Evolutionary conservation across 2,329 filamentous ascomycete genomes (phyloP), one percentile per base, ranked within the genome.

Genomic region (Penicillium vulpinum): DNA sequence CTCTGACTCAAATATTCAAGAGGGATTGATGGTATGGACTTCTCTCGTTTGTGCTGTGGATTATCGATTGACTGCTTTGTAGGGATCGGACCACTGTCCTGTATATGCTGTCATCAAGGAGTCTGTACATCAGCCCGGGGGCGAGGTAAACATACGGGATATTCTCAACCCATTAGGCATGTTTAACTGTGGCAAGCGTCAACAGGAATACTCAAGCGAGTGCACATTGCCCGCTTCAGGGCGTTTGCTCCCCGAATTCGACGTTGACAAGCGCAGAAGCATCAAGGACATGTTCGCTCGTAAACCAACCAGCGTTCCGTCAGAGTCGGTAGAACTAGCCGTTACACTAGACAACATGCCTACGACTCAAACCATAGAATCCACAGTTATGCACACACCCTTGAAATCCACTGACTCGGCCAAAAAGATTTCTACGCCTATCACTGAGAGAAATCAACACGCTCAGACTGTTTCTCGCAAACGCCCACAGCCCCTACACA

Each of bases 31-130:
- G 78, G 81, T 83, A 67, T 41, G 72, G 5, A 55, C 29, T 41
- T 33, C 8, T 8, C 7, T 26, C 43, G 22, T 18, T 18, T 41
- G 11, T 16, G 4, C 16, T n/a, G n/a, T 21, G 45, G 40, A 28
- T 18, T 18, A 29, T 44, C 73, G 61, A 73, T 50, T 35, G 15
- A 46, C 16, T 11, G 2, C 29, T 33, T 38, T 11, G 9, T 28
- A 83, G 83, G 94, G 94, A 0, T 97, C 93, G 1, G 94, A 99
- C 70, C 94, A 99, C 73, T 99, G 94, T 67, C 94, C 94, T 0
- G 93, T 97, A 1, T 97, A 89, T 72, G 91, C 88, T 0, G 81
- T 83, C 3, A 79, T 95, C 24, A 85, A 87, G 18, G 85, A 92
- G 35, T 78, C 69, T 2, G 83, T 96, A 2, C 67, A 69, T 0